A percentile compares a stretch with the other conserved stretches of the same genome.
phyloP scores from a whole-genome alignment of 2,329 filamentous ascomycete genomes.

The Ophiostoma sp. region DNA sequence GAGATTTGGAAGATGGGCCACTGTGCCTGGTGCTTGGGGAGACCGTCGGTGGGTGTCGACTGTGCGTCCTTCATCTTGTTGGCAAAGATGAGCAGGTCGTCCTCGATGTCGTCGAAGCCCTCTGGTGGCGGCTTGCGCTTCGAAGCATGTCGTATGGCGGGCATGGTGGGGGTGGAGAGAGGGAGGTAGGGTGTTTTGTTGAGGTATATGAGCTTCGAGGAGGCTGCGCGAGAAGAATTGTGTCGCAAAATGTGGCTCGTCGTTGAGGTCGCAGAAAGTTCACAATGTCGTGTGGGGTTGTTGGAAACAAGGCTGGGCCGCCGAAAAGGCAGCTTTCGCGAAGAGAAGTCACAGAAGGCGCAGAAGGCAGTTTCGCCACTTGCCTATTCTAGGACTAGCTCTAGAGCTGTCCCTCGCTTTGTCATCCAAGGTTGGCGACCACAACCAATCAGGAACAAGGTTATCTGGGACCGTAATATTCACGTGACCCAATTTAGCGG shows the following conservation, averaged over 20 bases:
- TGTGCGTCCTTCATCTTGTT: slow-evolving; percentile 97
- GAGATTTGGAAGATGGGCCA: slow-evolving; percentile 99
- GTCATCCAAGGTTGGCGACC: background rate
- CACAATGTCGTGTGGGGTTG: slow-evolving; percentile 2
- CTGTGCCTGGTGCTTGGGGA: slow-evolving; percentile 80
- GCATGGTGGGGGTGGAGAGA: slow-evolving; percentile 54
- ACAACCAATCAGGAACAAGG: slow-evolving; percentile 17
- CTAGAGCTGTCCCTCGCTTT: background rate
- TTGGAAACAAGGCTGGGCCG: slow-evolving; percentile 5
- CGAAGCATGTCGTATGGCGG: slow-evolving; percentile 71
- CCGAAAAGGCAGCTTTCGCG: background rate
- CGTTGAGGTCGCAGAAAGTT: background rate
- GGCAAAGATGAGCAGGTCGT: slow-evolving; percentile 78
- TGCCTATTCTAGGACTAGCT: background rate
- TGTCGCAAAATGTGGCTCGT: slow-evolving; percentile 6
- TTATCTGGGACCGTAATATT: background rate
- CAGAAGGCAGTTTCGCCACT: background rate
- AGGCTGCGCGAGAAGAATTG: background rate
- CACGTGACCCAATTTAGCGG: slow-evolving; percentile 17
- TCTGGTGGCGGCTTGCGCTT: slow-evolving; percentile 82
- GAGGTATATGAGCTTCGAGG: too few relatives aligned
- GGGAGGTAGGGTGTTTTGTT: slow-evolving; percentile 23
- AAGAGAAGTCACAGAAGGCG: background rate
- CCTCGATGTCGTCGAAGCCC: slow-evolving; percentile 85
- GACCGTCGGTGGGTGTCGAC: slow-evolving; percentile 79